Evolutionary conservation across 495 filamentous ascomycete species (phyloP), one percentile per base, ranked within the genome.

Genomic region (Tuber borchii): DNA sequence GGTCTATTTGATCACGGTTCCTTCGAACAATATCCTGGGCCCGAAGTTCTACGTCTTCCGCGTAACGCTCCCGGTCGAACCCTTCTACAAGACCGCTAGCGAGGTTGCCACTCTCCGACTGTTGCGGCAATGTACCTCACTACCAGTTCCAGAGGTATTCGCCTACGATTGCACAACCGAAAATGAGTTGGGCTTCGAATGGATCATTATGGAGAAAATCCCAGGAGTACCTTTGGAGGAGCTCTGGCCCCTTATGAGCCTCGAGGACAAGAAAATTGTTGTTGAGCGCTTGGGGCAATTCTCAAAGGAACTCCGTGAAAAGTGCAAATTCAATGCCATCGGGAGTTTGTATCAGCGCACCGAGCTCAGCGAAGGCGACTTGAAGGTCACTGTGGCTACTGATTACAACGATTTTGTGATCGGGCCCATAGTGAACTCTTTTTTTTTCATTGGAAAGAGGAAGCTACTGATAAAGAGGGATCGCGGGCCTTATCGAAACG

Each of bases 61-160:
- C 39, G 39, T 6, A 40, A 40, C 39, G 39, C 39, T 40, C 39
- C 39, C 39, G 39, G 39, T 40, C 39, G 85, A 88, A 70, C 88
- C 88, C 0, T 78, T 75, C 56, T 82, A 82, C 76, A 90, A 89
- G 82, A 87, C 84, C 2, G 83, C 84, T 20, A 88, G 87, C 75
- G 89, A 91, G 76, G 88, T 87, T 3, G 85, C 87, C 2, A 90
- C 90, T 0, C 83, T 89, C 12, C 81, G 82, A 10, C 88, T 85
- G 77, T 78, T 90, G 7, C 76, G 82, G 22, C 76, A 80, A 39
- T 80, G 81, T 46, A 88, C 88, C n/a, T 80, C 79, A 9, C 83
- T 90, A 3, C 89, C 88, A 0, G 85, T 89, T 0, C 87, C 89
- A 83, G 79, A 74, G 78, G 39, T 40, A 40, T 40, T 40, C 39